Percentiles rank a stretch among this genome's conserved stretches.
phyloP scores from a whole-genome alignment of 2,329 filamentous ascomycete species.

The Lecanicillium sp. region DNA sequence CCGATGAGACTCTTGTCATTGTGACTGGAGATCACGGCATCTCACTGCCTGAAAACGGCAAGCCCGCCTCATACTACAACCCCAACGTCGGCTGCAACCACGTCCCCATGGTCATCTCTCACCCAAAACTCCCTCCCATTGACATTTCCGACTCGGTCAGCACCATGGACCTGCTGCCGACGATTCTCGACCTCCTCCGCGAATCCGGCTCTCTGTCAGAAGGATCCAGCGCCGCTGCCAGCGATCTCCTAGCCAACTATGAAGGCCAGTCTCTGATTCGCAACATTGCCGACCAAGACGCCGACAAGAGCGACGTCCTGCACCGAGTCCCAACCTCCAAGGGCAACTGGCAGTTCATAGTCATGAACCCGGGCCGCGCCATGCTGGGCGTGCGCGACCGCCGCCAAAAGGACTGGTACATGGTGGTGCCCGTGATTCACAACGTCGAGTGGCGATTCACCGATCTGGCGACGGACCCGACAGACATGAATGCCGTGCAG shows the following conservation, averaged over 20 bases:
- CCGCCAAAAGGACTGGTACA: conserved; percentile 12
- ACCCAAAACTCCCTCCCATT: conserved; percentile 22
- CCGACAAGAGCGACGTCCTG: background rate
- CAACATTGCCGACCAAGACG: conserved; percentile 8
- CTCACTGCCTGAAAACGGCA: conserved; percentile 22
- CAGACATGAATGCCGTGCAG: conserved; percentile 7
- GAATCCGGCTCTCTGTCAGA: conserved; percentile 23
- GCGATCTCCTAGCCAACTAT: conserved; percentile 22
- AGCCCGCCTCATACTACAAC: conserved; percentile 23
- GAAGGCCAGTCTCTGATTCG: conserved; percentile 27
- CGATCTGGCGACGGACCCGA: conserved; percentile 5
- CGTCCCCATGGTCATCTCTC: conserved; percentile 23
- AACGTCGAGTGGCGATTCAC: conserved; percentile 11
- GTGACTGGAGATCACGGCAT: conserved; percentile 25
- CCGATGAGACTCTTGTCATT: conserved; percentile 23
- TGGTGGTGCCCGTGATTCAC: conserved; percentile 18
- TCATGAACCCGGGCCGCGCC: conserved; percentile 18
- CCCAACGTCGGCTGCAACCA: conserved; percentile 23
- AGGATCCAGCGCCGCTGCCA: conserved; percentile 16
- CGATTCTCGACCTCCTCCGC: conserved; percentile 24
- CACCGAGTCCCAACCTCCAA: too few species aligned
- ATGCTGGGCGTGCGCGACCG: conserved; percentile 15
- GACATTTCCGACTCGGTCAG: conserved; percentile 22
- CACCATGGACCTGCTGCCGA: conserved; percentile 24
- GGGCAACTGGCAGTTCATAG: conserved; percentile 18